Conservation (phyloP, 164 flowering plant species). For the Hamamelis virginiana region DNA sequence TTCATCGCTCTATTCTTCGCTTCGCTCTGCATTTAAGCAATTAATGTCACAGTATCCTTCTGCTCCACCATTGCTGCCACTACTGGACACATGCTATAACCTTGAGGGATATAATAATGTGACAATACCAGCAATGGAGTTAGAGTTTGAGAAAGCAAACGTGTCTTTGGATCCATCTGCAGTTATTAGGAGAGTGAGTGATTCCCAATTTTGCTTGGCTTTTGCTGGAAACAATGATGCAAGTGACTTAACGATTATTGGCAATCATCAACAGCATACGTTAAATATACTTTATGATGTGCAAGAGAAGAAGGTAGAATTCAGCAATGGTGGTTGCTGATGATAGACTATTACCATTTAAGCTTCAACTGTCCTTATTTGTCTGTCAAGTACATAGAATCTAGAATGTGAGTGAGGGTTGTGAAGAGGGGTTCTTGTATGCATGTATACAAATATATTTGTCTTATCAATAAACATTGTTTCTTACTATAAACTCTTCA, state of each 20-base stretch:
- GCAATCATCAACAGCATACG: conserved; percentile 5
- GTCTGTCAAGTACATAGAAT: too few species aligned
- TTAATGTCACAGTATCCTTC: conserved; percentile 18
- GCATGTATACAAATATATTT: too few species aligned
- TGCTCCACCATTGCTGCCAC: conserved; percentile 2
- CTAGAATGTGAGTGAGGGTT: too few species aligned
- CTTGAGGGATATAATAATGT: conserved; percentile 13
- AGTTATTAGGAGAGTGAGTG: conserved; percentile 1
- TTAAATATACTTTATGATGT: conserved; percentile 3
- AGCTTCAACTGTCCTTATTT: too few species aligned
- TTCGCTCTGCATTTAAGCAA: conserved; percentile 14
- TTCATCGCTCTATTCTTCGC: conserved; percentile 22
- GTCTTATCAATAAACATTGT: too few species aligned
- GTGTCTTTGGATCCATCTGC: neutral
- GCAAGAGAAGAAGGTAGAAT: neutral
- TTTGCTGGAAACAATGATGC: neutral
- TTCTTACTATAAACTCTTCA: too few species aligned
- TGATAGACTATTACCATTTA: too few species aligned
- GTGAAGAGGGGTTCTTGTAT: too few species aligned
- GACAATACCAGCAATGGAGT: conserved; percentile 13
- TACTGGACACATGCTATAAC: conserved; percentile 32
- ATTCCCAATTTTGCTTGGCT: conserved; percentile 8
- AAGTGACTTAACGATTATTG: neutral
- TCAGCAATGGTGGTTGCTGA: conserved; percentile 4
- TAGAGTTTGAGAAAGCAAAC: neutral